Conservation (phyloP, 2,329 filamentous ascomycete genomes). For the Colletotrichum plurivorum region DNA sequence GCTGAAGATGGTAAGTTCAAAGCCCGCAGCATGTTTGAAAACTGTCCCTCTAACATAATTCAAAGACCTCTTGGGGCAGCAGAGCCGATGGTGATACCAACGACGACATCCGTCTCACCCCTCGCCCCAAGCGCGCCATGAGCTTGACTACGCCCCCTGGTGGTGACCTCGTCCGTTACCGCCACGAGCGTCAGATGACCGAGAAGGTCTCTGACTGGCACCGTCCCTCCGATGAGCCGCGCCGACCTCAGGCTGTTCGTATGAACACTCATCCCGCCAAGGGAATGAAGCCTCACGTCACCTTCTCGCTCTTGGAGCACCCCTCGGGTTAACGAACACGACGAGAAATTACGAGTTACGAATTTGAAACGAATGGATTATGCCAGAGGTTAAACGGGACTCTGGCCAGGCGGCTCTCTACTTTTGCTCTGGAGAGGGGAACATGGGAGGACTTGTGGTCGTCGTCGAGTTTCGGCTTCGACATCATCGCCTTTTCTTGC, state of each 20-base stretch:
- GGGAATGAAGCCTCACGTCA: slow-evolving; percentile 37
- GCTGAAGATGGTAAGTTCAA: slow-evolving; percentile 80
- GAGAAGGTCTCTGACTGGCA: slow-evolving; percentile 42
- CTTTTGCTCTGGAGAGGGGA: slow-evolving; percentile 2
- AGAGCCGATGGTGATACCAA: slow-evolving; percentile 91
- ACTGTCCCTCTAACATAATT: not conserved
- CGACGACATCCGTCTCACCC: slow-evolving; percentile 78
- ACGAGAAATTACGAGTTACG: slow-evolving; percentile 37
- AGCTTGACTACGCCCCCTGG: slow-evolving; percentile 61
- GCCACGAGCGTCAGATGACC: slow-evolving; percentile 57
- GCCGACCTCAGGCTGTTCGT: slow-evolving; percentile 35
- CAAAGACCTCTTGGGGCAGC: slow-evolving; percentile 94
- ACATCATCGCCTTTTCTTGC: slow-evolving; percentile 15
- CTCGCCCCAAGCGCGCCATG: slow-evolving; percentile 57
- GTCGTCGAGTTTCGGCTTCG: slow-evolving; percentile 5
- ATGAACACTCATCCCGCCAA: slow-evolving; percentile 38
- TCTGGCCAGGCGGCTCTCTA: slow-evolving; percentile 33
- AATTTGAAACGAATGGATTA: slow-evolving; percentile 33
- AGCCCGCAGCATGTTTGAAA: not conserved
- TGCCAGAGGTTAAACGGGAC: slow-evolving; percentile 42
- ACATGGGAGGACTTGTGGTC: slow-evolving; percentile 18
- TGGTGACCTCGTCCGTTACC: slow-evolving; percentile 61
- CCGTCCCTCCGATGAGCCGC: slow-evolving; percentile 25
- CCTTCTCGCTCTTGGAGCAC: slow-evolving; percentile 34
- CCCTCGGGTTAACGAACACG: slow-evolving; percentile 25